These are phyloP conservation scores for Escallonia rubra DNA, from an alignment of 129 eudicot species.

Conservation along the genomic window DNA sequence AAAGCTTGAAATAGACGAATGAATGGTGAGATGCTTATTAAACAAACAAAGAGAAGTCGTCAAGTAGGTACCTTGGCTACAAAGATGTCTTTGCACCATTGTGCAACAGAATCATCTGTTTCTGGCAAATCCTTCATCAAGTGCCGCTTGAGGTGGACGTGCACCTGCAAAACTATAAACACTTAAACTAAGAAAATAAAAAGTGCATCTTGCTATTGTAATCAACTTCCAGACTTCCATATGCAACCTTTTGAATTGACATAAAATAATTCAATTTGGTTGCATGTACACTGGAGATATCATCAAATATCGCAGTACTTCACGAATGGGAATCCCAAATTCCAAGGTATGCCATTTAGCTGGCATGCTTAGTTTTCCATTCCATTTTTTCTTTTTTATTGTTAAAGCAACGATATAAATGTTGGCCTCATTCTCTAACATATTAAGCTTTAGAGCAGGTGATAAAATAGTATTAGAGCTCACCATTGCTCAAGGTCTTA, in stretches of 20 bases:
- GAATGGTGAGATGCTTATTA: not conserved
- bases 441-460: too few species aligned
- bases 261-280: not conserved
- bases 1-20: not conserved
- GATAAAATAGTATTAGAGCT: too few species aligned
- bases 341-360: too few species aligned
- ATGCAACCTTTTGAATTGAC: not conserved
- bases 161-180: conserved; percentile 44
- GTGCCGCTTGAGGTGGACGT: conserved; percentile 80
- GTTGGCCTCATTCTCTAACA: too few species aligned
- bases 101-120: conserved; percentile 80
- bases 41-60: not conserved
- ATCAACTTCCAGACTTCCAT: not conserved
- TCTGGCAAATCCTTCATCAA: conserved; percentile 89
- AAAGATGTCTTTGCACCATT: conserved; percentile 89
- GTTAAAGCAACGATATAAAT: too few species aligned
- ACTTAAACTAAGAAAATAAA: not conserved
- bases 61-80: conserved; percentile 54
- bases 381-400: too few species aligned
- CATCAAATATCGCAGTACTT: too few species aligned
- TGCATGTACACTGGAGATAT: too few species aligned
- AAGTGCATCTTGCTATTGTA: not conserved
- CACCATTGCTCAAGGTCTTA: too few species aligned
- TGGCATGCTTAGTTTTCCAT: too few species aligned
- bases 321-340: too few species aligned